phyloP scores from a whole-genome alignment of 805 yeast species.

The Cyberlindnera suaveolens region DNA sequence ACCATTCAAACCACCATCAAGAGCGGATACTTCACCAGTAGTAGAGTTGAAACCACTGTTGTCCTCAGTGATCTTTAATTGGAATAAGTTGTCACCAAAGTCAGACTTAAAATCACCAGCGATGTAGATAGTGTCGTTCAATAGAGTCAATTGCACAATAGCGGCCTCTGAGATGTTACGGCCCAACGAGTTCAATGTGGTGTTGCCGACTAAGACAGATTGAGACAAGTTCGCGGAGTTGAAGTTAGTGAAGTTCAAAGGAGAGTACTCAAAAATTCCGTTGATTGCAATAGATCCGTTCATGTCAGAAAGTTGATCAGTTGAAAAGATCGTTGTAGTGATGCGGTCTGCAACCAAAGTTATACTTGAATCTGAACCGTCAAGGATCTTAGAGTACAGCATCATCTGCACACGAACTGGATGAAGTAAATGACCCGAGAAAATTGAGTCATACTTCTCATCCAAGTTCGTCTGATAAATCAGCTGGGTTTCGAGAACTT shows the following conservation, averaged over 20 bases:
- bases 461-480: constrained; percentile 78
- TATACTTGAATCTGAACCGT: constrained; percentile 23
- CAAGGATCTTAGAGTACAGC: constrained; percentile 27
- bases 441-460: constrained; percentile 76
- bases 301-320: constrained; percentile 33
- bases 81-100: constrained; percentile 34
- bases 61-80: constrained; percentile 20
- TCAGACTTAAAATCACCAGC: constrained; percentile 43
- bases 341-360: constrained; percentile 70
- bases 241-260: constrained; percentile 51
- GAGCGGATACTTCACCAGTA: constrained; percentile 17
- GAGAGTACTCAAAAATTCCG: constrained; percentile 80
- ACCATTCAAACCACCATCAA: constrained; percentile 36
- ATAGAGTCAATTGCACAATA: constrained; percentile 28
- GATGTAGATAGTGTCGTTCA: constrained; percentile 33
- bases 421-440: constrained; percentile 56
- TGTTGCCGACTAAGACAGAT: constrained; percentile 35
- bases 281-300: constrained; percentile 43
- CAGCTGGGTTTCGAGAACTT: constrained; percentile 33
- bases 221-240: constrained; percentile 22
- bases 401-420: constrained; percentile 40
- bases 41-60: constrained; percentile 10
- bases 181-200: constrained; percentile 34
- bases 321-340: constrained; percentile 39
- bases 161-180: constrained; percentile 33